These are phyloP conservation scores for Osmanthus fragrans DNA, from an alignment of 257 asterid genomes.

Conservation along the genomic window DNA sequence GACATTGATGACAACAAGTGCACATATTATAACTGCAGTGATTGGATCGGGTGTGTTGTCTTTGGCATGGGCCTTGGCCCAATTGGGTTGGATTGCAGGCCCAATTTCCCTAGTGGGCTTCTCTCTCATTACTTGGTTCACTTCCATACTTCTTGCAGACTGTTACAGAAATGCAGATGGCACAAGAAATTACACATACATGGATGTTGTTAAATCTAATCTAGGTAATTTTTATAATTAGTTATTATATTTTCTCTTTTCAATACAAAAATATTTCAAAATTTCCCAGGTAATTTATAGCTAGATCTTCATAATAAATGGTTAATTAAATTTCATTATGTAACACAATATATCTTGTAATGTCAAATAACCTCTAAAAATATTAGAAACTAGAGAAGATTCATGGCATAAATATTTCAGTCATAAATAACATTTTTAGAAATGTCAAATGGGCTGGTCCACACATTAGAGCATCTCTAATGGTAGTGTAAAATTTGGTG, in stretches of 20 bases:
- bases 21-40: constrained; percentile 71
- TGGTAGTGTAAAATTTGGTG: no score
- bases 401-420: no score
- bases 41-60: constrained; percentile 83
- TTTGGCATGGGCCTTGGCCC: constrained; percentile 78
- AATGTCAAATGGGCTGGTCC: no score
- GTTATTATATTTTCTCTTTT: not conserved
- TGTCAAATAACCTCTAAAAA: no score
- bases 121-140: constrained; percentile 57
- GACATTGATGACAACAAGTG: constrained; percentile 50
- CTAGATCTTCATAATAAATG: not conserved
- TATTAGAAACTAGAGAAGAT: no score
- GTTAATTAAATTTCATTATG: not conserved
- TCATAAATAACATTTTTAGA: no score
- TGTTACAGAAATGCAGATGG: constrained; percentile 55
- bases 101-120: constrained; percentile 47
- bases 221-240: constrained; percentile 35
- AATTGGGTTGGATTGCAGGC: constrained; percentile 79
- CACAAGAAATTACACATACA: constrained; percentile 52
- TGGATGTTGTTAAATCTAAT: constrained; percentile 50
- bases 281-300: not conserved
- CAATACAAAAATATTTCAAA: not conserved
- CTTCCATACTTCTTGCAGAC: constrained; percentile 60
- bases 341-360: no score
- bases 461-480: no score